Base-by-base conservation (phyloP, 1,284 basidiomycete species). In the Moesziomyces parantarcticus region DNA sequence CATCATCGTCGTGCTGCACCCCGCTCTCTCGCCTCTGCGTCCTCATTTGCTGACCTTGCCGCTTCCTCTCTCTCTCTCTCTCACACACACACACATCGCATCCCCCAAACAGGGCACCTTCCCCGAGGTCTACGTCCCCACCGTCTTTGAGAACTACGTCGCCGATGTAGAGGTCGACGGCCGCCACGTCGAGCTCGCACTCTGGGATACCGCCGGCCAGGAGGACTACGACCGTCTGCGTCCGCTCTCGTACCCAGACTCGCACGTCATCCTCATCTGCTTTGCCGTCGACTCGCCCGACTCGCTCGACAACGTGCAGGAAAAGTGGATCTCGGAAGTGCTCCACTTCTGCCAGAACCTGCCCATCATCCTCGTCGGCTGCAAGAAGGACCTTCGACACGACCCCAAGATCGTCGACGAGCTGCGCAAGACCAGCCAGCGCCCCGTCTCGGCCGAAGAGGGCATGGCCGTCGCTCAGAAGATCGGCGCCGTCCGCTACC, bases 301-400 rank as follows among this genome's bases (percentile, higher is more conserved):
- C 84, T 94, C 92, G 52, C 87, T 96, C 70, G 93, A 94, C 86
- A 96, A 96, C 87, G 92, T 96, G 36, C 92, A 95, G 86, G 93
- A 95, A 86, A 96, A 95, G 92, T 96, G 93, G 93, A 92, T 93
- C 80, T 92, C 93, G 16, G 93, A 96, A 84, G 93, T 96, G 49
- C 89, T 92, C 86, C 93, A 96, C 85, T 96, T 95, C 87, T 95
- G 93, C 84, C 88, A 90, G 48, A 90, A 90, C 64, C 86, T 94
- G 43, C 93, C 93, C 57, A 90, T 94, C 86, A 91, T 95, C 82
- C 90, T 96, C 58, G 92, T 96, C 68, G 93, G 92, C 8, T 94
- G 92, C 88, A 96, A 96, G 88, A 94, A 81, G 76, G 81, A 83
- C 61, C 75, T 83, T 11, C 82, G 82, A 54, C 82, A 79, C 48